Evolutionary conservation across 495 filamentous ascomycete genomes (phyloP).

Genomic region (Neurospora sp.): DNA sequence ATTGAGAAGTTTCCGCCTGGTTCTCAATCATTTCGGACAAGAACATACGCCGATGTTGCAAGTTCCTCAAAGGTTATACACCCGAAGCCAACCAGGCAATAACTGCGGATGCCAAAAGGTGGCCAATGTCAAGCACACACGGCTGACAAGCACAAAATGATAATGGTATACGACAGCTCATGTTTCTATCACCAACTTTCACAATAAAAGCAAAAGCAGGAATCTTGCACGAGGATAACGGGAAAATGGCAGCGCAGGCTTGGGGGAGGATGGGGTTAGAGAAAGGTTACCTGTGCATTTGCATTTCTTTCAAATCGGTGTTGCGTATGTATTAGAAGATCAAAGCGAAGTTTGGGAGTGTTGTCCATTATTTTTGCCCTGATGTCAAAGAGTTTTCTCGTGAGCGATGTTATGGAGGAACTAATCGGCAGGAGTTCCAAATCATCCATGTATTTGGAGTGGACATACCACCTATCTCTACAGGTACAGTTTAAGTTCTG

Average conservation of each 20-base stretch:
- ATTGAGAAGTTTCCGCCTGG: not conserved
- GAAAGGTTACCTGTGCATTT: not conserved
- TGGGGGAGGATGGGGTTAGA: not conserved
- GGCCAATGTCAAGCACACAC: too few species aligned
- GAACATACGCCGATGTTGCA: not conserved
- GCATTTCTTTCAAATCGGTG: not conserved
- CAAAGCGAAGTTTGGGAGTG: not conserved
- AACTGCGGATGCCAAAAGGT: too few species aligned
- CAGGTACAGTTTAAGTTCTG: not conserved
- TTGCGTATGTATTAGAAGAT: not conserved
- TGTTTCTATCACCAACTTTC: not conserved
- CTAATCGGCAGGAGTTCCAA: not conserved
- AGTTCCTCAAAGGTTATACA: not conserved
- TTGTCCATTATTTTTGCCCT: not conserved
- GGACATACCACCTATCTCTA: too few species aligned
- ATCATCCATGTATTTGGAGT: too few species aligned
- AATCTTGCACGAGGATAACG: not conserved
- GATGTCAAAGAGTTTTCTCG: not conserved
- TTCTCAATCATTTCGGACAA: not conserved
- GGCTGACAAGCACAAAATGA: not conserved
- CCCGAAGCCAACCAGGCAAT: not conserved
- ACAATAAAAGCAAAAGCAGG: not conserved
- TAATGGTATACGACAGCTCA: not conserved
- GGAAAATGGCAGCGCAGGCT: not conserved
- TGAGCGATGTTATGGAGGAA: not conserved